Conservation (phyloP, 31 red algal species). For the Endocladia muricata region DNA sequence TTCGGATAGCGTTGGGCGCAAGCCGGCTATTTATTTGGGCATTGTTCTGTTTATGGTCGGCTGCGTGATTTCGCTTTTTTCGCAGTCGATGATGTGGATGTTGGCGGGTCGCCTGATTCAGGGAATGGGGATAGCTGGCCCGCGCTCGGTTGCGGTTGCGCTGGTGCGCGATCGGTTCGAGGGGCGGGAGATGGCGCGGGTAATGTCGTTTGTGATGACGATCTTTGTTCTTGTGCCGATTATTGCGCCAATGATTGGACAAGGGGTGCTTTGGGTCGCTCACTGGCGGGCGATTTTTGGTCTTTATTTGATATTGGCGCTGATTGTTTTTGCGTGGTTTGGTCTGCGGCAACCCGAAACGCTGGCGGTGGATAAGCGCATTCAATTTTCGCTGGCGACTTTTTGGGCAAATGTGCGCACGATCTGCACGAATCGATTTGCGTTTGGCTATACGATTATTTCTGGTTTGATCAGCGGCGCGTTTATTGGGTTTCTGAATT, state of each 20-base stretch:
- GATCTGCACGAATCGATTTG: too few relatives aligned
- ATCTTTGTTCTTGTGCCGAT: background rate
- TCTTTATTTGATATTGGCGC: background rate
- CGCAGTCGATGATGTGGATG: background rate
- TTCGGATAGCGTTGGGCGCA: background rate
- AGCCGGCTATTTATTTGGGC: background rate
- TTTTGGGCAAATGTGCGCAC: too few relatives aligned
- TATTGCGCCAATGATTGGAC: background rate
- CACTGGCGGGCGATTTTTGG: background rate
- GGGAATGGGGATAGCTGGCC: background rate
- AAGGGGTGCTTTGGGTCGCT: background rate
- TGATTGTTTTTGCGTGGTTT: too few relatives aligned
- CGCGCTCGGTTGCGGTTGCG: background rate
- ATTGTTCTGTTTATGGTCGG: background rate
- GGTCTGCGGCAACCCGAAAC: too few relatives aligned
- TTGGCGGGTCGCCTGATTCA: background rate
- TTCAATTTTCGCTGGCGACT: too few relatives aligned
- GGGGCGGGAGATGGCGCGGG: background rate
- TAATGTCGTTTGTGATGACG: background rate
- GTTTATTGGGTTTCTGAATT: too few relatives aligned
- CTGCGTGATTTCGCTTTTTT: background rate
- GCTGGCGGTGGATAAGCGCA: too few relatives aligned
- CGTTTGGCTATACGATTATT: too few relatives aligned
- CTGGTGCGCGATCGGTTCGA: background rate
- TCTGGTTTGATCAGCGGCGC: too few relatives aligned